Evolutionary conservation across 352 stramenopile genomes (phyloP).

Genomic region (Phytophthora ohioensis): DNA sequence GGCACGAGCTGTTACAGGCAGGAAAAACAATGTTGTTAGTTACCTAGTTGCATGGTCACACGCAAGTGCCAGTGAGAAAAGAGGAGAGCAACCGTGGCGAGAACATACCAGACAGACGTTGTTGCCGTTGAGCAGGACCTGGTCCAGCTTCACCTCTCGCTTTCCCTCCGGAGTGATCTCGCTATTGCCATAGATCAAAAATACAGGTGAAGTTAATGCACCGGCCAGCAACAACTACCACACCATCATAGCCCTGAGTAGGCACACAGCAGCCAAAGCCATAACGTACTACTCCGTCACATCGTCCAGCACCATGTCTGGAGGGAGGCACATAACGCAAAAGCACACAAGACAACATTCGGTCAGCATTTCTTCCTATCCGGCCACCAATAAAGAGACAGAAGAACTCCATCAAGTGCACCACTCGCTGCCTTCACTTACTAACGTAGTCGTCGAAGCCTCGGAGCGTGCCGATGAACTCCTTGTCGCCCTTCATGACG

Average conservation of each 20-base stretch:
- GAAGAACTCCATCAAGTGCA: not conserved
- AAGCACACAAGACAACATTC: slow-evolving; percentile 2
- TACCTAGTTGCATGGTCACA: not conserved
- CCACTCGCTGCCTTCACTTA: slow-evolving; percentile 50
- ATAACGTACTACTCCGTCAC: slow-evolving; percentile 93
- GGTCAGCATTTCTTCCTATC: slow-evolving; percentile 9
- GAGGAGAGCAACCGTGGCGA: not conserved
- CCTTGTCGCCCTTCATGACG: slow-evolving; percentile 99
- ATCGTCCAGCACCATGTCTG: slow-evolving; percentile 95
- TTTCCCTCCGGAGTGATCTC: slow-evolving; percentile 90
- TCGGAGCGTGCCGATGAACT: slow-evolving; percentile 94
- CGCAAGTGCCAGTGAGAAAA: not conserved
- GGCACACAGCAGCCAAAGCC: slow-evolving; percentile 3
- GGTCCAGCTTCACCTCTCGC: slow-evolving; percentile 87
- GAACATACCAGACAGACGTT: slow-evolving; percentile 93
- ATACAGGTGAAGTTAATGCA: not conserved
- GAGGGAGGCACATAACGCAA: slow-evolving; percentile 4
- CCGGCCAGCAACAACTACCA: not conserved
- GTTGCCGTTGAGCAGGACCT: slow-evolving; percentile 99
- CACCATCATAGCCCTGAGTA: not conserved
- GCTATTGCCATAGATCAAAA: slow-evolving; percentile 38
- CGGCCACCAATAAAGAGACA: not conserved
- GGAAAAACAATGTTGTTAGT: slow-evolving; percentile 15
- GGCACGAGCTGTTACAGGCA: slow-evolving; percentile 70
- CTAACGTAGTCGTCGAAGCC: slow-evolving; percentile 98